A percentile compares a stretch with the other conserved stretches of the same genome.
Conservation (phyloP, 208 protist species). For the Leishmania braziliensis region DNA sequence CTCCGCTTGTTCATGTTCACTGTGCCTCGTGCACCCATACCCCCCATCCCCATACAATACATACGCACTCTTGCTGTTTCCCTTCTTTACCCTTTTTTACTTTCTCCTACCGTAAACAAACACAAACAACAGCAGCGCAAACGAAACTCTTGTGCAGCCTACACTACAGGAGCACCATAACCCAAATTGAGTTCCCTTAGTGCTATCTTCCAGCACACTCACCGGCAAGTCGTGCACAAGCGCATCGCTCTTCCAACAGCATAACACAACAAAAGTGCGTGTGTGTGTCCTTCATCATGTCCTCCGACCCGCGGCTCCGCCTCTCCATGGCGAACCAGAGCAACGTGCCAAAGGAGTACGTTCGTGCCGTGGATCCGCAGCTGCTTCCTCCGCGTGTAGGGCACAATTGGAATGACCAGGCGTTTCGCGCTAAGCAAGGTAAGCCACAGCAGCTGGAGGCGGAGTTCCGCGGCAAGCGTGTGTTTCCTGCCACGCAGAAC, state of each 20-base stretch:
- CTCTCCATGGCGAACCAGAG: slow-evolving; percentile 34
- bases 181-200: not conserved
- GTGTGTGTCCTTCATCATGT: slow-evolving; percentile 17
- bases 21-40: not conserved
- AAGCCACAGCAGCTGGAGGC: slow-evolving; percentile 85
- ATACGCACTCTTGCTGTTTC: not conserved
- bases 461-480: slow-evolving; percentile 79
- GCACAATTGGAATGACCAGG: slow-evolving; percentile 90
- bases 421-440: slow-evolving; percentile 78
- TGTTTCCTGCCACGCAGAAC: slow-evolving; percentile 49
- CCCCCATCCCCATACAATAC: not conserved
- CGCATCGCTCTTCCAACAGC: not conserved
- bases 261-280: not conserved
- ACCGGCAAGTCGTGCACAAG: not conserved
- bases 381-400: slow-evolving; percentile 84
- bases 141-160: not conserved
- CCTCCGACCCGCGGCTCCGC: slow-evolving; percentile 30
- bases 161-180: not conserved
- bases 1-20: not conserved
- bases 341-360: slow-evolving; percentile 81
- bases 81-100: not conserved
- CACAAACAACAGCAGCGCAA: not conserved
- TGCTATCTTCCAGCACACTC: not conserved
- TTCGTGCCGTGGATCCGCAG: slow-evolving; percentile 70
- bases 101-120: not conserved